Evolutionary conservation across 1,139 yeast genomes (phyloP), one percentile per base, ranked within the genome.

Genomic region (Suzukiozyma palmioleophila): DNA sequence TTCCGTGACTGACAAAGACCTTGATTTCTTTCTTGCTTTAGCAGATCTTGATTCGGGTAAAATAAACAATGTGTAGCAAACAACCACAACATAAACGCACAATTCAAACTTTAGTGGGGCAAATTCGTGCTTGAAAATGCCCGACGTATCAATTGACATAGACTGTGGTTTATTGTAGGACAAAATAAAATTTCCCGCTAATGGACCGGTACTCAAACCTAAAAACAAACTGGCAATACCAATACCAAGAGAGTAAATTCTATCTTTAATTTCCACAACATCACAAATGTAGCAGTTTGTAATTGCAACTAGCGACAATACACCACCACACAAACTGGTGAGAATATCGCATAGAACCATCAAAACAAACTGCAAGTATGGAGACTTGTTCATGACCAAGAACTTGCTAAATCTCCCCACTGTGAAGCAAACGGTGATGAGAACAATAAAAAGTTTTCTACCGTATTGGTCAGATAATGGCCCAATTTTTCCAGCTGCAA

Each of bases 171-270:
- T 36, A 21, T 39, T 42, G 9, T 42, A 35, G 49, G 55, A 38
- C 47, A 33, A 60, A 43, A 43, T 38, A 7, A 66, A 41, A 39
- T 81, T 77, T 0, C 86, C 85, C 1, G 73, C 40, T 27, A 79
- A 43, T 0, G 95, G 94, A 1, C 92, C 92, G 12, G 74, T 22
- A 1, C 84, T 81, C 45, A 80, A 54, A 0, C 90, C 90, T 4
- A 72, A 64, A 50, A 74, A 82, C 43, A 83, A 52, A 18, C 76
- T 61, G 0, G 89, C 87, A 40, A 73, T 67, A 25, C 75, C 60
- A 28, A 75, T 57, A 0, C 89, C 87, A 45, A 84, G 62, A 1
- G 73, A 63, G 38, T 74, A 72, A 13, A 78, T 74, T 43, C 92
- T 60, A 38, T 72, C 64, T 26, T 63, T 64, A 1, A 82, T 72